Base-by-base conservation (phyloP, 768 basidiomycete species). In the Tephrocybe rancida region DNA sequence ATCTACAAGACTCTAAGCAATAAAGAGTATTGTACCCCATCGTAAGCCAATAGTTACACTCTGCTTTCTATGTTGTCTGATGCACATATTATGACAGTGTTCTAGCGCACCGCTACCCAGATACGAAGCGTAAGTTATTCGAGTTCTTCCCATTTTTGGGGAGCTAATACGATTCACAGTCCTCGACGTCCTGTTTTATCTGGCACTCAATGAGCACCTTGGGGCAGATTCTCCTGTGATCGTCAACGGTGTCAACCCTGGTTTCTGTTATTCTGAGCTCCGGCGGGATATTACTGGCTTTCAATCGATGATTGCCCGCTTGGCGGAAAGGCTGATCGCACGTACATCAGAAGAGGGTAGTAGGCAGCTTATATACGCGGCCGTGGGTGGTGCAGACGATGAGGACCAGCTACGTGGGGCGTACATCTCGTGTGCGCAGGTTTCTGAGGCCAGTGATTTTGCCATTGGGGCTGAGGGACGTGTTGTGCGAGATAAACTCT, bases 151-250 rank as follows among this genome's bases (percentile, higher is more conserved):
- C 19, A 24, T 35, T 27, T 5, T n/a, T 27, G 18, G 11, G 21
- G 13, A n/a, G 29, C 44, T 34, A 13, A 41, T 82, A 83, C 58
- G 57, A 71, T 58, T 61, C 83, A 8, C 66, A 54, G 76, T 78
- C 10, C 63, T 78, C 38, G 71, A 75, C 48, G 39, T 77, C 2
- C 60, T 75, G 45, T 75, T 77, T 57, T 61, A 59, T 27, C 75
- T 70, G 5, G 67, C 70, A 1, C 60, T 80, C 1, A 61, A 59
- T 10, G 65, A 58, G 4, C 63, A 62, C 18, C 61, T 77, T 14
- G 39, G 39, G 10, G 27, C 62, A 5, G 10, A 56, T 45, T 48
- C 55, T 2, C 55, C 67, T 1, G 52, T 76, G 8, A 69, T 73
- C 29, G 65, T 72, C 47, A 67, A 68, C 51, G 35, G 67, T 29